These are phyloP conservation scores for Beta corolliflora DNA, from an alignment of 179 eudicot genomes.

Conservation along the genomic window DNA sequence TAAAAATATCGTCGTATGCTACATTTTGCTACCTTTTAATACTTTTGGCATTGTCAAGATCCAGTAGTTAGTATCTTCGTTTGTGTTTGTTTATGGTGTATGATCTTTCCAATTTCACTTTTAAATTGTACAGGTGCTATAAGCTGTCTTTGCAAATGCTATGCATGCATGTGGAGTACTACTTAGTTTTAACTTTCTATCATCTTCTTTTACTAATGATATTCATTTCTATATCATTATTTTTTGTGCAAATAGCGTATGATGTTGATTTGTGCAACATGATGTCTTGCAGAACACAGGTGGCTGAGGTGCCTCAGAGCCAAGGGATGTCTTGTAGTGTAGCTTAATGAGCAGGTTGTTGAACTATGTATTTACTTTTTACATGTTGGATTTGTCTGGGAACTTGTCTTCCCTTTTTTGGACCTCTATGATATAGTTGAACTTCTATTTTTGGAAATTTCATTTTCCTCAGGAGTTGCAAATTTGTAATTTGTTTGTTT, in stretches of 20 bases:
- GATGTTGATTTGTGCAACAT: background rate
- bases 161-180: background rate
- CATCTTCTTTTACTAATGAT: no score
- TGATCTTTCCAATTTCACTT: no score
- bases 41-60: no score
- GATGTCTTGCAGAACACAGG: constrained; percentile 18
- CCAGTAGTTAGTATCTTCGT: no score
- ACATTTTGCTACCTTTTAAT: no score
- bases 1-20: no score
- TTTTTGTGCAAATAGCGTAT: no score
- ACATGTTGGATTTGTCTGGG: background rate
- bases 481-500: no score
- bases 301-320: constrained; percentile 11
- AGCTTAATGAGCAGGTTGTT: constrained; percentile 4
- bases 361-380: background rate
- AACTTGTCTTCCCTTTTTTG: background rate
- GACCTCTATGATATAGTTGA: background rate
- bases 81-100: no score
- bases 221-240: background rate
- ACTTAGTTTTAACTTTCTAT: background rate
- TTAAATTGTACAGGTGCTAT: no score
- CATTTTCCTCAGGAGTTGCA: no score
- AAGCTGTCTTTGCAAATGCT: no score
- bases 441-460: background rate
- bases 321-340: constrained; percentile 15